Conservation (phyloP, 306 rosid species). For the Cucumis melo region DNA sequence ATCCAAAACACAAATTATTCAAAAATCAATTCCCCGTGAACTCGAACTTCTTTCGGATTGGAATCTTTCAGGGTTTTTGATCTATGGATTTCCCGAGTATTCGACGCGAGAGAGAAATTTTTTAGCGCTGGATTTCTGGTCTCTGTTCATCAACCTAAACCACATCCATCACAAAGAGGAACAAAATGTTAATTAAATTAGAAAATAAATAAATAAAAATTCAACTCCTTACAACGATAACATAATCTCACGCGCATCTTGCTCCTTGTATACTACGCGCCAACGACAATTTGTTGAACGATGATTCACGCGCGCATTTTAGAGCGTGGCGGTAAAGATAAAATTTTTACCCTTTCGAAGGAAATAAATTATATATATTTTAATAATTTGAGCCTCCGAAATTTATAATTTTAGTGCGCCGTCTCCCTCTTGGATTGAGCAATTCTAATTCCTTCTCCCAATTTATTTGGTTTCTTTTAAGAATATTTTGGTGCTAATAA, state of each 20-base stretch:
- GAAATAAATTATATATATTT: not conserved
- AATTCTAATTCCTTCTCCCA: not conserved
- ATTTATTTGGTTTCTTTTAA: not conserved
- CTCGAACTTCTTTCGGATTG: not conserved
- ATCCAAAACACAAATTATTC: slow-evolving; percentile 19
- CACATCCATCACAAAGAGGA: not conserved
- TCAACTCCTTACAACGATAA: not conserved
- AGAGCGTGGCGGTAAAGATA: not conserved
- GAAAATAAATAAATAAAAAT: not conserved
- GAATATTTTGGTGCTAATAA: not conserved
- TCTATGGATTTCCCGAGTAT: slow-evolving; percentile 10
- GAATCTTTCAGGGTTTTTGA: slow-evolving; percentile 7
- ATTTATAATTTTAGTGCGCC: not conserved
- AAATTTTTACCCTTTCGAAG: not conserved
- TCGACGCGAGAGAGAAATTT: slow-evolving; percentile 22
- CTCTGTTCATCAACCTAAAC: slow-evolving; percentile 9
- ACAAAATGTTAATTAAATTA: not conserved
- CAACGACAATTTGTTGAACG: not conserved
- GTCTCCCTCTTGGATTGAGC: not conserved
- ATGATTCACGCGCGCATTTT: not conserved
- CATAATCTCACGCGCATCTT: not conserved
- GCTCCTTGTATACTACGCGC: not conserved
- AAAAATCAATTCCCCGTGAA: not conserved
- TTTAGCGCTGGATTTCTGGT: not conserved
- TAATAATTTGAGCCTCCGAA: not conserved